A percentile compares a stretch with the other conserved stretches of the same genome.
phyloP scores from a whole-genome alignment of 2,329 filamentous ascomycete species.

The Fusarium setosum region DNA sequence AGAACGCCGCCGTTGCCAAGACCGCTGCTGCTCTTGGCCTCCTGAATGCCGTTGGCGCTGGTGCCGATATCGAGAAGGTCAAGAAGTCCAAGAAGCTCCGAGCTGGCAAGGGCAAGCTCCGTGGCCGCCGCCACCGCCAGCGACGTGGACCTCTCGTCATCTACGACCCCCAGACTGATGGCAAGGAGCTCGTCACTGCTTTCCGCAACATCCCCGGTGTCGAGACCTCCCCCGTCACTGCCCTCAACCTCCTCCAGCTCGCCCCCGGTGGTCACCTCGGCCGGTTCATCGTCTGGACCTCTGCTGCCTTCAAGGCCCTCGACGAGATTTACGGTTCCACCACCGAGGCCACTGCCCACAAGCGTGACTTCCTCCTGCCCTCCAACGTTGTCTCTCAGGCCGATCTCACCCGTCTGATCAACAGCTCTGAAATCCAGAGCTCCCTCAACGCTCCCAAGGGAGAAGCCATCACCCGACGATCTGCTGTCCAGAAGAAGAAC shows the following conservation, averaged over 20 bases:
- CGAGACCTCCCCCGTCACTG: slow-evolving; percentile 93
- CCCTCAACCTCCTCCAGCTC: slow-evolving; percentile 98
- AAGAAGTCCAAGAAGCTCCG: slow-evolving; percentile 96
- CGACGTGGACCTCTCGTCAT: slow-evolving; percentile 97
- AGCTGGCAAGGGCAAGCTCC: slow-evolving; percentile 98
- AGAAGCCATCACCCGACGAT: slow-evolving; percentile 88
- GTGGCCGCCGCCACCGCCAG: slow-evolving; percentile 96
- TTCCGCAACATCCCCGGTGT: slow-evolving; percentile 99
- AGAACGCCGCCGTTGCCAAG: slow-evolving; percentile 83
- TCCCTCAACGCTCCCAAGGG: slow-evolving; percentile 94
- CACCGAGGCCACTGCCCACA: slow-evolving; percentile 87
- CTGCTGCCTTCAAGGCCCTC: slow-evolving; percentile 93
- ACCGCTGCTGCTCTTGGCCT: slow-evolving; percentile 88
- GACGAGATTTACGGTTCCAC: slow-evolving; percentile 97
- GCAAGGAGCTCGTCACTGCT: slow-evolving; percentile 91
- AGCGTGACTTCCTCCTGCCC: slow-evolving; percentile 99
- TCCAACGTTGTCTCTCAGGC: slow-evolving; percentile 93
- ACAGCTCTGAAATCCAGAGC: slow-evolving; percentile 98
- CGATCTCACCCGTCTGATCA: slow-evolving; percentile 97
- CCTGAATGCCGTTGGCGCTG: slow-evolving; percentile 91
- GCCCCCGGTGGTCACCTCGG: slow-evolving; percentile 98
- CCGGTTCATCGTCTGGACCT: slow-evolving; percentile 99
- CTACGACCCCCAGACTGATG: slow-evolving; percentile 95
- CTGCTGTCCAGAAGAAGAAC: slow-evolving; percentile 99
- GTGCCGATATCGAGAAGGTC: slow-evolving; percentile 93